A percentile compares a stretch with the other conserved stretches of the same genome.
phyloP scores from a whole-genome alignment of 1,284 basidiomycete genomes.

The Peniophora sp. region DNA sequence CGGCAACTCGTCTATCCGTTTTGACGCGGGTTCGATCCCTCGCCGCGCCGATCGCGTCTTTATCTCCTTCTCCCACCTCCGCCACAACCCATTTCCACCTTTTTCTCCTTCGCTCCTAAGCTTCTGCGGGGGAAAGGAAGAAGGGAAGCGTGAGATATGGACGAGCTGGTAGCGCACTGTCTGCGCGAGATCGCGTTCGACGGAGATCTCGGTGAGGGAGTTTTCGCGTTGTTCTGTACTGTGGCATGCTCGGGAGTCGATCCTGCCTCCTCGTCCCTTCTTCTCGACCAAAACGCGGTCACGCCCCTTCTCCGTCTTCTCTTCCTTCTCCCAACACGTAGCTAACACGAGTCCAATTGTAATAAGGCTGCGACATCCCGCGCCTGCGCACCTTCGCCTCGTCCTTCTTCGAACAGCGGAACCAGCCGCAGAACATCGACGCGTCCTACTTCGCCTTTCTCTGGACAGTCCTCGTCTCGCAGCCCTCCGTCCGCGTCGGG shows the following conservation, averaged over 20 bases:
- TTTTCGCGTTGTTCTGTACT: slow-evolving; percentile 16
- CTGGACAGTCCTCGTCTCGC: slow-evolving; percentile 69
- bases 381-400: slow-evolving; percentile 61
- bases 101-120: neutral
- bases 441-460: slow-evolving; percentile 72
- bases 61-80: neutral
- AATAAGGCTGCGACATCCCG: slow-evolving; percentile 59
- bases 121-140: no score
- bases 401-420: slow-evolving; percentile 46
- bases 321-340: neutral
- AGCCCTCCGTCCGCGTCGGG: slow-evolving; percentile 67
- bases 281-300: slow-evolving; percentile 2
- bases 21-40: slow-evolving; percentile 11
- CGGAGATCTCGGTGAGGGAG: slow-evolving; percentile 73
- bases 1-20: no score
- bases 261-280: slow-evolving; percentile 14
- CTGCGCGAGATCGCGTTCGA: slow-evolving; percentile 75
- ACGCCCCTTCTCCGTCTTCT: neutral
- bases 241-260: slow-evolving; percentile 24
- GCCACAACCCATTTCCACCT: neutral
- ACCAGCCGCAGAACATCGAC: slow-evolving; percentile 53
- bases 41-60: neutral
- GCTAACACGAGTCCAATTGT: neutral
- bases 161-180: slow-evolving; percentile 68
- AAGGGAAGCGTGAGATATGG: slow-evolving; percentile 35